A percentile compares a stretch with the other conserved stretches of the same genome.
These are phyloP conservation scores for Neonectria magnoliae DNA, from an alignment of 2,329 filamentous ascomycete species.

Conservation along the genomic window DNA sequence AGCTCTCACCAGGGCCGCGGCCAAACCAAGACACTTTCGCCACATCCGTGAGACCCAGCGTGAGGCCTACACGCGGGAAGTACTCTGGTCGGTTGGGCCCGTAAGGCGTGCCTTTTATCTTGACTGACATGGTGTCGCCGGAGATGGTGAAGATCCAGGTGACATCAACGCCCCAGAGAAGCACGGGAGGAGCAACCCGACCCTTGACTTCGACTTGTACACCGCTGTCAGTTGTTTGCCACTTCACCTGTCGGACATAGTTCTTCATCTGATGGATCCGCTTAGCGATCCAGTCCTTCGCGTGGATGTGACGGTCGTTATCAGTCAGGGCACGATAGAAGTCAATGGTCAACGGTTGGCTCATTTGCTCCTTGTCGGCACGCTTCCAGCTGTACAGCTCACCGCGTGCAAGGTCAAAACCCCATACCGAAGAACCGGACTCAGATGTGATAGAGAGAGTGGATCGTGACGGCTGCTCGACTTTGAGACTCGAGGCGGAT, in stretches of 20 bases:
- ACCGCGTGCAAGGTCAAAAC: constrained; percentile 56
- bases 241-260: constrained; percentile 51
- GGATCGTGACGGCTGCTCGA: constrained; percentile 27
- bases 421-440: constrained; percentile 52
- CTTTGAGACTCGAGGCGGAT: constrained; percentile 28
- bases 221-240: constrained; percentile 46
- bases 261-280: constrained; percentile 58
- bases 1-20: constrained; percentile 73
- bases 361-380: constrained; percentile 52
- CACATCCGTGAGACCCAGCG: constrained; percentile 53
- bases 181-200: constrained; percentile 69
- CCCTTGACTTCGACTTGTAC: constrained; percentile 57
- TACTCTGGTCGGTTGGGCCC: constrained; percentile 63
- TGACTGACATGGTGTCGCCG: constrained; percentile 58
- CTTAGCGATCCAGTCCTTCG: constrained; percentile 64
- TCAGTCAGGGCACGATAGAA: constrained; percentile 75
- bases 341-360: constrained; percentile 57
- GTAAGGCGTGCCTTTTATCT: constrained; percentile 58
- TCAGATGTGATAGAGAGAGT: constrained; percentile 48
- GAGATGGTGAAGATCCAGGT: constrained; percentile 66
- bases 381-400: constrained; percentile 55
- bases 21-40: constrained; percentile 65
- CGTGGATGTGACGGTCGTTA: constrained; percentile 69
- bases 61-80: constrained; percentile 71
- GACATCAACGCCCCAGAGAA: constrained; percentile 68